Base-by-base conservation (phyloP, 2,329 filamentous ascomycete species). In the Akanthomyces lecanii region DNA sequence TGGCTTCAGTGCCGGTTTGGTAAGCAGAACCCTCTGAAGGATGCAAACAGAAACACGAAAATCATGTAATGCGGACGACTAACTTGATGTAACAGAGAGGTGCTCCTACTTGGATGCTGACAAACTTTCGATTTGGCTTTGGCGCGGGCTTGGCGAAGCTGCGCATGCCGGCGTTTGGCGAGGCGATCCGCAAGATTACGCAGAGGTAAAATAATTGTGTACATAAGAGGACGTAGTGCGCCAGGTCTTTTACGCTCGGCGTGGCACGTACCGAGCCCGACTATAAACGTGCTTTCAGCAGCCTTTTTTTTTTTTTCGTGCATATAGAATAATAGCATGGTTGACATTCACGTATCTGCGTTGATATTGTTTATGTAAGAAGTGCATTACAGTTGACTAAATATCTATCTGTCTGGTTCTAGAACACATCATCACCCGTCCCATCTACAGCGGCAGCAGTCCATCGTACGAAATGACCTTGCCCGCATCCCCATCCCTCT, bases 401-500 rank as follows among this genome's bases (percentile, higher is more conserved):
- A 21, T 21, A 30, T 23, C 3, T n/a, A 21, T n/a, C 18, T 16
- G 16, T 48, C 4, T 51, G 25, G 33, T 36, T 11, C 8, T 7
- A 36, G 8, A 11, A 36, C 33, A 36, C 33, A 36, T 36, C 33
- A 36, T 36, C 33, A 11, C 33, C 33, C 33, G 33, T 36, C 28
- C 8, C 8, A 30, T 40, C 48, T 66, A 70, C 69, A 69, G 69
- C 6, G 65, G 55, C 52, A 69, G 65, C 2, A 69, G 28, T 14
- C 65, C 65, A 23, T 64, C 54, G 8, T 65, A 64, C 21, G 44
- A 48, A 28, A 77, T 65, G 6, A 74, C 67, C 63, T 69, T 71
- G 8, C 76, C 76, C 38, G 69, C 71, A 65, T 78, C 72, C 3
- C 45, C 67, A 69, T 78, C 76, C 33, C 73, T 64, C 45, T 69